Base-by-base conservation (phyloP, 1,284 basidiomycete genomes). In the Tremellales sp. region DNA sequence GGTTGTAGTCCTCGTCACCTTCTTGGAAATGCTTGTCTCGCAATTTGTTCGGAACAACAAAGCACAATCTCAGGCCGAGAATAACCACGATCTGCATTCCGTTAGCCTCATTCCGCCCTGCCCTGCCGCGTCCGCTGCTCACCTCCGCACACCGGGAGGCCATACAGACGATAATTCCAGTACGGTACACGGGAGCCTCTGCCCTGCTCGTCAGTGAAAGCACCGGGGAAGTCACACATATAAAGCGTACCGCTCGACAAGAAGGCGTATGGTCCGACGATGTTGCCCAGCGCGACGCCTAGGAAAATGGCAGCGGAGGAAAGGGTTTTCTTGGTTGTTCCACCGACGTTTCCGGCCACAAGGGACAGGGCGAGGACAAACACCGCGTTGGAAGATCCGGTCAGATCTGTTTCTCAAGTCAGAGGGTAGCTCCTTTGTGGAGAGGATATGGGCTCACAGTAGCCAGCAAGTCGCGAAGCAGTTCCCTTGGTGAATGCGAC, bases 331-430 rank as follows among this genome's bases (percentile, higher is more conserved):
- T 78, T 78, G 16, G 73, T 72, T 53, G 74, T 71, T 14, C 76
- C 76, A 26, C 70, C 75, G 1, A 74, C 71, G 57, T 79, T 79
- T 10, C 73, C 73, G 6, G 75, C 75, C 37, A 78, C 69, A 28
- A 78, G 64, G 3, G 74, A 75, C 12, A 78, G 63, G 3, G 71
- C 73, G 21, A 78, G 53, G 4, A 77, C 76, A 50, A 77, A 77
- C 1, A 71, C 71, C 2, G 74, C 64, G 51, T 77, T 75, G 41
- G 74, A 75, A 6, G 74, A 72, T 10, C 74, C 73, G 5, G 74
- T 75, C 13, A 76, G 55, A 60, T 63, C 63, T 61, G 22, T 7
- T 45, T 19, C 8, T 24, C 29, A 4, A 44, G 18, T 16, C 3
- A 24, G n/a, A 28, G 21, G 25, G n/a, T 5, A 37, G n/a, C 25